Conservation (phyloP, 108 stramenopile genomes). For the Cyclotella cryptica region DNA sequence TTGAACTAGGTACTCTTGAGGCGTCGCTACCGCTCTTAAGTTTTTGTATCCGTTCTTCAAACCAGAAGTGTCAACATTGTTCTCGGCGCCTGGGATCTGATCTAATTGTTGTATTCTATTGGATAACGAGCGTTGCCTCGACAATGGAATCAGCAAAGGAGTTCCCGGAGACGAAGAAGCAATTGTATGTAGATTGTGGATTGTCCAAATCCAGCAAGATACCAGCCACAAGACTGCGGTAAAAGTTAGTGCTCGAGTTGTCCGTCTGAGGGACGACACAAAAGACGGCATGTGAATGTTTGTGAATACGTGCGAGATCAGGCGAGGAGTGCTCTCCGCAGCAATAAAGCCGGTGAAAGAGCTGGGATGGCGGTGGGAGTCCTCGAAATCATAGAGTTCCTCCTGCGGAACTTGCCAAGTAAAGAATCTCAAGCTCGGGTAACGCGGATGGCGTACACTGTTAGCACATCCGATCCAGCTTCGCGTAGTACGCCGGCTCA, state of each 20-base stretch:
- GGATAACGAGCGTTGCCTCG: neutral
- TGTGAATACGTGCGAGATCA: neutral
- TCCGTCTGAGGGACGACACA: neutral
- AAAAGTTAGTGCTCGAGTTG: neutral
- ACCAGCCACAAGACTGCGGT: neutral
- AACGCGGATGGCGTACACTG: too few relatives aligned
- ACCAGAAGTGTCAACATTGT: neutral
- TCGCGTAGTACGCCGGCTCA: too few relatives aligned
- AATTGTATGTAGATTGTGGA: neutral
- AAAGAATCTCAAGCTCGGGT: too few relatives aligned
- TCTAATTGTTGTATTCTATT: neutral
- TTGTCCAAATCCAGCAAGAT: slow-evolving; percentile 3
- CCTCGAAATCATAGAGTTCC: too few relatives aligned
- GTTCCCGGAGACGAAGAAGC: neutral
- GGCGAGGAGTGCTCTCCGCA: too few relatives aligned
- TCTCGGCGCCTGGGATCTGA: neutral
- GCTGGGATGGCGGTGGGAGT: too few relatives aligned
- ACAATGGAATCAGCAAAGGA: neutral
- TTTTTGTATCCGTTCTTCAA: neutral
- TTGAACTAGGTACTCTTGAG: neutral
- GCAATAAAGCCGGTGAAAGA: too few relatives aligned
- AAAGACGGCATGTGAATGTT: slow-evolving; percentile 4
- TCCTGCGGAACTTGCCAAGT: too few relatives aligned
- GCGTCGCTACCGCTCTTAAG: too few relatives aligned
- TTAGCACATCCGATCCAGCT: too few relatives aligned